Conservation (phyloP, 306 rosid species). For the Vigna nakashimae region DNA sequence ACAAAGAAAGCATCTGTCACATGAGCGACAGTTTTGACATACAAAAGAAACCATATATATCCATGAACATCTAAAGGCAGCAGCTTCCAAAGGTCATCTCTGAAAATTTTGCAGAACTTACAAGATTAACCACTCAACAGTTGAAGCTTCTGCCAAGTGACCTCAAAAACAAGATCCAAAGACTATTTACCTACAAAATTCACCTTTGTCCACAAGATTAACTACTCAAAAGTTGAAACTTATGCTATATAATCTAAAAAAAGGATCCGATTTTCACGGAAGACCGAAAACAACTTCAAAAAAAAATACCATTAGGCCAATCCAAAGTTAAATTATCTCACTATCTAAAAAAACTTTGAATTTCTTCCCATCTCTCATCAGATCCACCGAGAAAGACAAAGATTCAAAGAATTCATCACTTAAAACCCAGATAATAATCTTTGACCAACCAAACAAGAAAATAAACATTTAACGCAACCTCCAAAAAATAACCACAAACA, state of each 20-base stretch:
- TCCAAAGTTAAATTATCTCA: constrained; percentile 7
- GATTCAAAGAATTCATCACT: background rate
- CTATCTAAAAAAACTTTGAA: background rate
- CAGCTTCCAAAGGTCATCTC: constrained; percentile 7
- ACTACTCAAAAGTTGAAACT: background rate
- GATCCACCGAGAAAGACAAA: constrained; percentile 31
- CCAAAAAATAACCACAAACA: background rate
- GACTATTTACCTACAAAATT: constrained; percentile 16
- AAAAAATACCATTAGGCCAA: background rate
- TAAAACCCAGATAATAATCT: constrained; percentile 9
- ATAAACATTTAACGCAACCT: background rate
- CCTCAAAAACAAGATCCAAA: background rate
- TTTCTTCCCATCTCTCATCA: constrained; percentile 24
- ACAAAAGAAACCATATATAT: constrained; percentile 25
- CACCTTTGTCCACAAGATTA: background rate
- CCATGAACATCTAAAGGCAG: constrained; percentile 21
- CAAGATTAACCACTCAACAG: background rate
- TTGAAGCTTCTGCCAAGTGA: background rate
- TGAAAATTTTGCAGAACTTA: constrained; percentile 34
- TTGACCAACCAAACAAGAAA: background rate
- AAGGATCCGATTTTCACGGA: background rate
- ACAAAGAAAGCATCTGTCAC: background rate
- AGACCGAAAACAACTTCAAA: background rate
- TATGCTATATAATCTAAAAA: background rate
- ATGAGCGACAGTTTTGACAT: constrained; percentile 17